Evolutionary conservation across 371 early-diverging fungal genomes (phyloP), one percentile per base, ranked within the genome.

Genomic region (Synchytrium microbalum): DNA sequence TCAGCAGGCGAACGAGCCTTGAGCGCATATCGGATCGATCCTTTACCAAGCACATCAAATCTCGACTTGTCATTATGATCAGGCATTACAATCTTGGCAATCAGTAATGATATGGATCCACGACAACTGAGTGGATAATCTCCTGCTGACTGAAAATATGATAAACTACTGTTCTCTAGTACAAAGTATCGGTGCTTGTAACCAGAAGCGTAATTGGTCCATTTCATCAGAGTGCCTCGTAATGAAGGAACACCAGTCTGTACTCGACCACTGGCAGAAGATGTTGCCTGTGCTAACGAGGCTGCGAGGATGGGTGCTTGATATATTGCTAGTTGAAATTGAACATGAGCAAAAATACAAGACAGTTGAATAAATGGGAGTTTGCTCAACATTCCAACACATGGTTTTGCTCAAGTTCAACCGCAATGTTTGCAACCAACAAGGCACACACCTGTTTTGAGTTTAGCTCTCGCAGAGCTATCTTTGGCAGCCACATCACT

Each of bases 151-250:
- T 88, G 86, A 74, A 84, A 91, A 68, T 91, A 91, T 1, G 89
- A 88, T 24, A 90, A 71, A 16, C 82, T 79, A 56, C 88, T 88
- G 55, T 84, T 79, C 32, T 89, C 90, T 3, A 91, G 79, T 8
- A 86, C 88, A 67, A 91, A 90, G 79, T 85, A 91, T 23, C 92
- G 73, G 30, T 75, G 67, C 66, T 88, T 88, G 80, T 87, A 91
- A 23, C 92, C 91, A 55, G 83, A 72, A 3, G 89, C 87, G 71
- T 85, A 89, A 76, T 91, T 91, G 55, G 88, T 88, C 91, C 91
- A 91, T 68, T 92, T 91, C 68, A 79, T 69, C 58, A 91, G 78
- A 14, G 69, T 75, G 19, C 88, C 88, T 60, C 74, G 72, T 14
- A 86, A 68, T 27, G 59, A 33, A 3, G 71, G 73, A 1, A 73